A percentile compares a stretch with the other conserved stretches of the same genome.
Conservation (phyloP, 228 moss, liverwort and hornwort species). For the Sphagnum fallax region DNA sequence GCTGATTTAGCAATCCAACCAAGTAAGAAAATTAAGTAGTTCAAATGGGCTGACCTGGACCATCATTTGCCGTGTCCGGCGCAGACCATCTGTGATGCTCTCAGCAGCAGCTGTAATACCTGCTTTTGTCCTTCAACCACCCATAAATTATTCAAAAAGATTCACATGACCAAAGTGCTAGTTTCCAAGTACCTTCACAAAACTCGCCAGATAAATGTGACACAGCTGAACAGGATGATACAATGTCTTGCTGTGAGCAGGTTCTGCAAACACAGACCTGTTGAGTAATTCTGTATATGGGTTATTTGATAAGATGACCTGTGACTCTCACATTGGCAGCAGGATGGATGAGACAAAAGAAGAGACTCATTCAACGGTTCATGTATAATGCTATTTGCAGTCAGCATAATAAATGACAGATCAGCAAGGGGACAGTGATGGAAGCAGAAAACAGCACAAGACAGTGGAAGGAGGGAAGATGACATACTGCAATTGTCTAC, state of each 20-base stretch:
- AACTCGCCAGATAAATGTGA: background rate
- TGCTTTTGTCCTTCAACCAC: slow-evolving; percentile 66
- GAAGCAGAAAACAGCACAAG: background rate
- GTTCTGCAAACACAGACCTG: background rate
- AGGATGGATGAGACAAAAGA: too few relatives aligned
- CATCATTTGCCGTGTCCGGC: slow-evolving; percentile 96
- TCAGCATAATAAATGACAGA: too few relatives aligned
- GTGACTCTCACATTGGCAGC: too few relatives aligned
- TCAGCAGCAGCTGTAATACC: slow-evolving; percentile 77
- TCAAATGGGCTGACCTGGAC: slow-evolving; percentile 52
- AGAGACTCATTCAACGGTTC: too few relatives aligned
- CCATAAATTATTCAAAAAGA: background rate
- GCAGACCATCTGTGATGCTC: slow-evolving; percentile 85
- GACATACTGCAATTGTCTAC: slow-evolving; percentile 77
- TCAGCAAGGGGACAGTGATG: too few relatives aligned
- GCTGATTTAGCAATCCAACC: too few relatives aligned
- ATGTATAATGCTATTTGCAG: too few relatives aligned
- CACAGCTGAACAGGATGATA: background rate
- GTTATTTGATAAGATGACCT: too few relatives aligned
- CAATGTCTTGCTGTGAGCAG: background rate
- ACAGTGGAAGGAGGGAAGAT: background rate
- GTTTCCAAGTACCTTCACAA: background rate
- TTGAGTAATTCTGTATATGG: too few relatives aligned
- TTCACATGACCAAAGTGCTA: background rate
- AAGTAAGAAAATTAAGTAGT: too few relatives aligned